phyloP scores from a whole-genome alignment of 2,329 filamentous ascomycete genomes.

The Phyllachora maydis region DNA sequence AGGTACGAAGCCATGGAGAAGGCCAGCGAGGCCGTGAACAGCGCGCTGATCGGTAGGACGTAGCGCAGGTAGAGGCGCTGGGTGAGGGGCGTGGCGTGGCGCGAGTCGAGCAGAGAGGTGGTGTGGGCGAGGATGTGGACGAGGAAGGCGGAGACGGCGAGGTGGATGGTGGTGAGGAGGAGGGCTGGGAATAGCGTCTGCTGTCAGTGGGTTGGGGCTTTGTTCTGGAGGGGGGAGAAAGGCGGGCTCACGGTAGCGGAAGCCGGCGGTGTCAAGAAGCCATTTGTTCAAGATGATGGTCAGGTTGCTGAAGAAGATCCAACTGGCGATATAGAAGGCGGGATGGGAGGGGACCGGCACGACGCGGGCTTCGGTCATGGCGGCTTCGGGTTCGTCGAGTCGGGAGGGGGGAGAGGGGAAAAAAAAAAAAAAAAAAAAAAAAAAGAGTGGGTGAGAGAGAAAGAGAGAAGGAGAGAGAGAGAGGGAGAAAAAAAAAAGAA shows the following conservation, averaged over 20 bases:
- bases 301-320: conserved; percentile 65
- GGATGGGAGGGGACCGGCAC: too few relatives aligned
- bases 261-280: conserved; percentile 53
- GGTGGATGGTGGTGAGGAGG: conserved; percentile 81
- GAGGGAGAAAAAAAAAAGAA: too few relatives aligned
- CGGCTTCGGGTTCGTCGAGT: too few relatives aligned
- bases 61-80: conserved; percentile 70
- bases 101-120: conserved; percentile 67
- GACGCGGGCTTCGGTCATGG: too few relatives aligned
- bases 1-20: conserved; percentile 84
- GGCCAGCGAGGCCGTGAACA: conserved; percentile 82
- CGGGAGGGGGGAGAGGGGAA: too few relatives aligned
- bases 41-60: conserved; percentile 75
- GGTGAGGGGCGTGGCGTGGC: conserved; percentile 87
- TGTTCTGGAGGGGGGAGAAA: background rate
- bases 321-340: too few relatives aligned
- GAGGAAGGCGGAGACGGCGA: conserved; percentile 72
- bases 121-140: conserved; percentile 77
- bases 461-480: too few relatives aligned
- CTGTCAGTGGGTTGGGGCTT: background rate
- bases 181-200: conserved; percentile 16
- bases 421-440: too few relatives aligned
- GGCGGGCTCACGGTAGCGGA: conserved; percentile 24
- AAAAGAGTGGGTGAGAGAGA: too few relatives aligned
- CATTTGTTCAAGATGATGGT: conserved; percentile 87